These are phyloP conservation scores for Dioszegia aurantiaca DNA, from an alignment of 768 basidiomycete genomes.

Conservation along the genomic window DNA sequence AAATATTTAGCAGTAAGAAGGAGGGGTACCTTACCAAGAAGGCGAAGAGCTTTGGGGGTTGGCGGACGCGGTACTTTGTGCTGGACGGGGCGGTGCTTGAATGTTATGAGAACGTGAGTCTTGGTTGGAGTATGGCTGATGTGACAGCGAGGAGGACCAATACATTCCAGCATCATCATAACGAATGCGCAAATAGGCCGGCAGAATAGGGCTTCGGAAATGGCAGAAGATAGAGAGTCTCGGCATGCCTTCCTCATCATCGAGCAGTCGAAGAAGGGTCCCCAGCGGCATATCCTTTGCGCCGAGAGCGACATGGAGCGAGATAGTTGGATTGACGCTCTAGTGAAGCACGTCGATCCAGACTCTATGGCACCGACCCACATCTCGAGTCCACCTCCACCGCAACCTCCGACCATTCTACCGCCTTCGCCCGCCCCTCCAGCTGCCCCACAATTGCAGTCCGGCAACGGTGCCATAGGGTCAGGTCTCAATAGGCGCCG, in stretches of 20 bases:
- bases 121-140: not conserved
- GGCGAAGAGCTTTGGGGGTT: conserved; percentile 96
- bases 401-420: not conserved
- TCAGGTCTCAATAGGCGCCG: conserved; percentile 17
- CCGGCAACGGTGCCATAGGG: conserved; percentile 1
- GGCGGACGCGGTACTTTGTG: conserved; percentile 95
- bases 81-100: conserved; percentile 84
- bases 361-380: conserved; percentile 13
- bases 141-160: conserved; percentile 78
- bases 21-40: conserved; percentile 94
- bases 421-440: not conserved
- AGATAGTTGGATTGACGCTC: conserved; percentile 89
- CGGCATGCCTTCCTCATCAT: conserved; percentile 97
- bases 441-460: not conserved
- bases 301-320: conserved; percentile 92
- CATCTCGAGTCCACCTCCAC: not conserved
- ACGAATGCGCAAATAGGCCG: conserved; percentile 95
- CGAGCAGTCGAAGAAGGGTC: conserved; percentile 55
- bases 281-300: conserved; percentile 83
- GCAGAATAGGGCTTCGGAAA: conserved; percentile 65
- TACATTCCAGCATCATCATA: conserved; percentile 84
- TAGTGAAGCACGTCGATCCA: conserved; percentile 71
- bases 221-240: conserved; percentile 87
- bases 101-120: conserved; percentile 92
- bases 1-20: conserved; percentile 68